Percentiles rank a stretch among this genome's conserved stretches.
phyloP scores from a whole-genome alignment of 768 basidiomycete genomes.

The Collybia mongolica region DNA sequence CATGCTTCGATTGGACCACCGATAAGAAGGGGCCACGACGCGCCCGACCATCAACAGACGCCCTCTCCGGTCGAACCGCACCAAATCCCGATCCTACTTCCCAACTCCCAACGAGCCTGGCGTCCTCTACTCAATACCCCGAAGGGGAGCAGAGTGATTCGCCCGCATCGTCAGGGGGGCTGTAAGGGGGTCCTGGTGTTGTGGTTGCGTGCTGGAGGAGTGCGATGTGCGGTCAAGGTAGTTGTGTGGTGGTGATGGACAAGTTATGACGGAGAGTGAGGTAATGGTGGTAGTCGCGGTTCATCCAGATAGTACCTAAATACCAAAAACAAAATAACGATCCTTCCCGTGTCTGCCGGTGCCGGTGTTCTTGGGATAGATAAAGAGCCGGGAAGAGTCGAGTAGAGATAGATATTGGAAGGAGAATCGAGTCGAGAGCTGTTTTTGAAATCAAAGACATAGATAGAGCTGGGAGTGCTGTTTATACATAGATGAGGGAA shows the following conservation, averaged over 20 bases:
- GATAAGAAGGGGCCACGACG: no score
- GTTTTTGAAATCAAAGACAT: not conserved
- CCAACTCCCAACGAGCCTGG: not conserved
- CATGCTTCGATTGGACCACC: no score
- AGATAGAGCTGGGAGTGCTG: not conserved
- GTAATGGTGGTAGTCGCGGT: not conserved
- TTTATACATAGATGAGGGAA: not conserved
- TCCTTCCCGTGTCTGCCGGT: not conserved
- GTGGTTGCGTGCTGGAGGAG: not conserved
- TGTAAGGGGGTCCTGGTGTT: not conserved
- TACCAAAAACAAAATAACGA: not conserved
- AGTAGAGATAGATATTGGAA: not conserved
- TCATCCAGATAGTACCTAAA: not conserved
- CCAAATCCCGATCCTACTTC: not conserved
- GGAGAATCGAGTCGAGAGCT: not conserved
- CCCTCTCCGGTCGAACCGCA: not conserved
- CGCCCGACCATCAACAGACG: not conserved
- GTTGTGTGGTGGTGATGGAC: not conserved
- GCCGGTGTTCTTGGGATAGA: no score
- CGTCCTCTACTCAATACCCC: conserved; percentile 2
- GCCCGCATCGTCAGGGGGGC: not conserved
- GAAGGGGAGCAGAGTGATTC: conserved; percentile 1
- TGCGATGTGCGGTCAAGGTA: not conserved
- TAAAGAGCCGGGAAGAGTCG: not conserved
- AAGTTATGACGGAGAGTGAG: not conserved